Base-by-base conservation (phyloP, 2,329 filamentous ascomycete species). In the Venturia pyrina region DNA sequence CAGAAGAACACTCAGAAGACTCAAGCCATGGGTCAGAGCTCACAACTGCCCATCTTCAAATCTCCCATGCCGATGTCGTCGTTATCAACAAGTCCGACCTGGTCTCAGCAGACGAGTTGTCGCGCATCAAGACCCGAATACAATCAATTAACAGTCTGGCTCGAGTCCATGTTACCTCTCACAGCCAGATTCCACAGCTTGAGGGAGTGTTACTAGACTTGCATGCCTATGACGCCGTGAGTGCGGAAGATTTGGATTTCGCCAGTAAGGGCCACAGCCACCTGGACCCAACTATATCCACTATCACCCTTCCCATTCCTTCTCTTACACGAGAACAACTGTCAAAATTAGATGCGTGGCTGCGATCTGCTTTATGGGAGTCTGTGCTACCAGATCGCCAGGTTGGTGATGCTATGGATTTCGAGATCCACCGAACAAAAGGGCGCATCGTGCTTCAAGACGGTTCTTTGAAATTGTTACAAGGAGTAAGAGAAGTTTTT, bases 41-140 rank as follows among this genome's bases (percentile, higher is more conserved):
- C 76, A 97, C 93, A 0, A 96, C 91, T 2, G 95, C 95, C 0
- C 95, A 99, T 76, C 83, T 98, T 61, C 95, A 99, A 73, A 96
- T 99, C 67, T 97, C 92, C 1, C 93, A 99, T 72, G 95, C 95
- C 7, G 95, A 99, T 77, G 91, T 98, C 10, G 85, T 99, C 57
- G 86, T 99, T 48, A 85, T 99, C 70, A 99, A 99, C 79, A 99
- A 99, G 76, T 83, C 88, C 3, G 95, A 99, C 73, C 81, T 97
- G 3, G 92, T 98, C 3, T 85, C 83, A 6, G 75, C 83, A 1
- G 78, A 83, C 7, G 87, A 96, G 71, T 82, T 98, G 0, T 77
- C 85, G n/a, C 77, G 74, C 0, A 90, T 97, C 8, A 83, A 82
- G 68, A 81, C 84, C 19, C 85, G 95, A 59, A 87, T 98, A 64